Evolutionary conservation across 1,284 basidiomycete genomes (phyloP).

Genomic region (Ceratobasidium sp.): DNA sequence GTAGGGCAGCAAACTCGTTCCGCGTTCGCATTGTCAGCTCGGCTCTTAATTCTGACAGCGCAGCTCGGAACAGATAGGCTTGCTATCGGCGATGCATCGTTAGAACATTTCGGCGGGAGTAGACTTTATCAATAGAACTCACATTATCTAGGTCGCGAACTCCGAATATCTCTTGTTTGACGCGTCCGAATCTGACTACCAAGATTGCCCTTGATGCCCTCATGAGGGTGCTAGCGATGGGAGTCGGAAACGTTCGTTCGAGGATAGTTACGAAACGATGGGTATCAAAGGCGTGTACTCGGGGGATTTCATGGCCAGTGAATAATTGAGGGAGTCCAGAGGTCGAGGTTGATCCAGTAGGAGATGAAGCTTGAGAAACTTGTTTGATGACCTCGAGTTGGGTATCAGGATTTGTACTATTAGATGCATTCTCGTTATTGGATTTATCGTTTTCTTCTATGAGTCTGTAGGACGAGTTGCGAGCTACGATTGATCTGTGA

Average conservation of each 20-base stretch:
- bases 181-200: conserved; percentile 75
- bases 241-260: conserved; percentile 70
- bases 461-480: conserved; percentile 4
- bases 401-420: background rate
- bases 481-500: conserved; percentile 1
- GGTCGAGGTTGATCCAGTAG: background rate
- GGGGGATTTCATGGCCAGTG: conserved; percentile 4
- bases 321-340: conserved; percentile 10
- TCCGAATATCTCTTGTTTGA: conserved; percentile 76
- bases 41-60: conserved; percentile 87
- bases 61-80: conserved; percentile 95
- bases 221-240: conserved; percentile 82
- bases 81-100: conserved; percentile 61
- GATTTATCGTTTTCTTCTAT: background rate
- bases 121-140: conserved; percentile 49
- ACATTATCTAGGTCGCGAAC: conserved; percentile 92
- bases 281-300: conserved; percentile 44
- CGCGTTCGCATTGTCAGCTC: conserved; percentile 85
- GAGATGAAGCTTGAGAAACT: background rate
- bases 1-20: conserved; percentile 84
- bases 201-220: conserved; percentile 83
- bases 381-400: conserved; percentile 24
- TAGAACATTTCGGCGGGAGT: background rate
- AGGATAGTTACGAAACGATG: conserved; percentile 67
- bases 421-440: background rate